Evolutionary conservation across 2,329 filamentous ascomycete genomes (phyloP).

Genomic region (Ceratocystiopsis brevicomis): DNA sequence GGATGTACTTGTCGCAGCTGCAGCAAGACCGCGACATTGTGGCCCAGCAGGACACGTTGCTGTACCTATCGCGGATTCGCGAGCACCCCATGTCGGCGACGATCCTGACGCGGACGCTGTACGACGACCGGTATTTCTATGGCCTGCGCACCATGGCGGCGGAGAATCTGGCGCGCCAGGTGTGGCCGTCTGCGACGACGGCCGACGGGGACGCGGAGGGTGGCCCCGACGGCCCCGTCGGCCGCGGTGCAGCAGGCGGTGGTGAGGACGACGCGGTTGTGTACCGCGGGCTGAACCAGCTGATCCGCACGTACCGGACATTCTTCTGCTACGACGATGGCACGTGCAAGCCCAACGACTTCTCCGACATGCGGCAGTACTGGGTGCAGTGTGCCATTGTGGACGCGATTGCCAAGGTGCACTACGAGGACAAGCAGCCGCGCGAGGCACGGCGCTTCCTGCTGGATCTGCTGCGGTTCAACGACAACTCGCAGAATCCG

Average conservation of each 20-base stretch:
- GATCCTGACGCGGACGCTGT: slow-evolving; percentile 71
- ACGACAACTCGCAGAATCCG: slow-evolving; percentile 80
- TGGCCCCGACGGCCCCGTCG: neutral
- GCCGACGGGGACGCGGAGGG: neutral
- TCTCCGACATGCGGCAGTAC: slow-evolving; percentile 71
- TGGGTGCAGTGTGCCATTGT: slow-evolving; percentile 70
- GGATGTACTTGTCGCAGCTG: slow-evolving; percentile 95
- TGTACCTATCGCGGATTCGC: slow-evolving; percentile 48
- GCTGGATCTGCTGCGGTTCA: slow-evolving; percentile 75
- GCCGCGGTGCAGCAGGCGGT: neutral
- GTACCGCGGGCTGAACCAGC: slow-evolving; percentile 31
- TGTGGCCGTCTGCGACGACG: slow-evolving; percentile 15
- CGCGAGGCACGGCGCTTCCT: slow-evolving; percentile 65
- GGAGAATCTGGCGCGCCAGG: slow-evolving; percentile 57
- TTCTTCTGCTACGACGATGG: slow-evolving; percentile 71
- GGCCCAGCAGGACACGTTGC: slow-evolving; percentile 60
- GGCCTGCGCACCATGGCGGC: slow-evolving; percentile 80
- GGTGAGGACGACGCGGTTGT: slow-evolving; percentile 3
- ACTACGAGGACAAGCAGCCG: slow-evolving; percentile 63
- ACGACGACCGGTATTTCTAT: slow-evolving; percentile 85
- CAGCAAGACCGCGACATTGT: slow-evolving; percentile 95
- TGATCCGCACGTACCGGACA: slow-evolving; percentile 70
- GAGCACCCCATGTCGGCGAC: slow-evolving; percentile 72
- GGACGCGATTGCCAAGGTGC: slow-evolving; percentile 58
- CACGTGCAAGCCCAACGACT: slow-evolving; percentile 79